Percentiles rank a stretch among this genome's conserved stretches.
Conservation (phyloP, 768 basidiomycete species). For the Tremella fuciformis region DNA sequence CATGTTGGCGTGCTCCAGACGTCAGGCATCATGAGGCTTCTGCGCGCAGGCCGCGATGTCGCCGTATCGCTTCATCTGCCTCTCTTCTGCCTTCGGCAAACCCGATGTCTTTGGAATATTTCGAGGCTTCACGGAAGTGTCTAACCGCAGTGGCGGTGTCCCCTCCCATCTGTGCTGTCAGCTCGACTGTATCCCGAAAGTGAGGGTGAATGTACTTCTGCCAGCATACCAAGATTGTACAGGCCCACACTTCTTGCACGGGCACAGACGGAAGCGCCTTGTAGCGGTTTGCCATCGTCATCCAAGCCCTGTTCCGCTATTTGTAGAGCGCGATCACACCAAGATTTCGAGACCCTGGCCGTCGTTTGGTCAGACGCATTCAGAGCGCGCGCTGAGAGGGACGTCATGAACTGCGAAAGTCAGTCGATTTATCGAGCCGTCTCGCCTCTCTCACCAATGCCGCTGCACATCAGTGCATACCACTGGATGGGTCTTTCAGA, state of each 20-base stretch:
- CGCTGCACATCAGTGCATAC: neutral
- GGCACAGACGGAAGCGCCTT: conserved; percentile 29
- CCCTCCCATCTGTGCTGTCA: conserved; percentile 35
- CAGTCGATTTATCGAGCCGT: neutral
- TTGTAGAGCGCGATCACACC: conserved; percentile 43
- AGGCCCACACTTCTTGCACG: conserved; percentile 39
- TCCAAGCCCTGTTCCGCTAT: conserved; percentile 36
- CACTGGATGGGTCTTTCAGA: neutral
- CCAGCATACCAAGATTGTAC: conserved; percentile 47
- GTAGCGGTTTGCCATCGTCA: conserved; percentile 13
- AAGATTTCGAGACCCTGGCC: conserved; percentile 43
- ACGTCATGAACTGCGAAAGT: conserved; percentile 36
- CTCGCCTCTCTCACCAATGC: neutral
- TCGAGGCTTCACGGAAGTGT: conserved; percentile 30
- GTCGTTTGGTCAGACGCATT: conserved; percentile 31
- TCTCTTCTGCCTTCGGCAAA: conserved; percentile 47
- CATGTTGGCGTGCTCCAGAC: no score
- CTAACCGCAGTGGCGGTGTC: conserved; percentile 34
- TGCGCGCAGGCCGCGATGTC: conserved; percentile 1
- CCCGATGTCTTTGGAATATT: conserved; percentile 28
- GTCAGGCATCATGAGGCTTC: no score
- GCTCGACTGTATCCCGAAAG: neutral
- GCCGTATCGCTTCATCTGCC: conserved; percentile 39
- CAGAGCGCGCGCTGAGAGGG: conserved; percentile 45
- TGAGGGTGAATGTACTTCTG: conserved; percentile 41